Evolutionary conservation across 1,139 yeast genomes (phyloP).

Genomic region (Yamadazyma siamensis): DNA sequence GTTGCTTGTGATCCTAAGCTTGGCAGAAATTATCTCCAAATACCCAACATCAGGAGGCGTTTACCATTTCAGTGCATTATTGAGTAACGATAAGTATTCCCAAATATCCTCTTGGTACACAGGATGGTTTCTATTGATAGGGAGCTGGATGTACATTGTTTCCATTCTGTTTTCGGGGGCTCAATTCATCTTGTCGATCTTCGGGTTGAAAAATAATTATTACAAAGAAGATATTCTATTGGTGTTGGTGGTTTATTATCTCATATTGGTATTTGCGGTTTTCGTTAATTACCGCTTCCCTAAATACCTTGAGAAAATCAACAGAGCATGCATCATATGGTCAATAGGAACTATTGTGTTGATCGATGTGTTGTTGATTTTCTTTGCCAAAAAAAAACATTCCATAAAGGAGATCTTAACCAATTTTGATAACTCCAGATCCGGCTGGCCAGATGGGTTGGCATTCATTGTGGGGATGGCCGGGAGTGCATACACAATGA

Average conservation of each 20-base stretch:
- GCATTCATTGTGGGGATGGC: constrained; percentile 76
- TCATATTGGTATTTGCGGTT: constrained; percentile 57
- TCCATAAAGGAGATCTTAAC: constrained; percentile 59
- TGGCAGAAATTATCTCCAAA: constrained; percentile 70
- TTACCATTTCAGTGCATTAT: constrained; percentile 70
- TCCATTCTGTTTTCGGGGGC: constrained; percentile 74
- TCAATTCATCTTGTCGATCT: constrained; percentile 62
- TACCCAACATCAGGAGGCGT: constrained; percentile 75
- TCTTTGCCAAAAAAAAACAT: constrained; percentile 60
- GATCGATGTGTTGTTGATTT: constrained; percentile 58
- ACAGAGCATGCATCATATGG: constrained; percentile 69
- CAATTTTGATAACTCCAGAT: constrained; percentile 65
- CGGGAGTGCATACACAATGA: constrained; percentile 73
- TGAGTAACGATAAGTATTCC: constrained; percentile 56
- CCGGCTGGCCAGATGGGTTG: constrained; percentile 67
- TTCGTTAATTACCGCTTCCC: constrained; percentile 60
- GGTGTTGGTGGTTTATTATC: constrained; percentile 54
- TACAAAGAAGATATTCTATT: constrained; percentile 55
- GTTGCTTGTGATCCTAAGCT: constrained; percentile 58
- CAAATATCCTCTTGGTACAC: constrained; percentile 65
- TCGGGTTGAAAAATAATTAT: constrained; percentile 57
- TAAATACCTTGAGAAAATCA: constrained; percentile 57
- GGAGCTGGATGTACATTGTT: constrained; percentile 74
- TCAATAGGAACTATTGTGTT: constrained; percentile 68
- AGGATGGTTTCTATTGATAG: constrained; percentile 71